Percentiles rank a stretch among this genome's conserved stretches.
These are phyloP conservation scores for Rhododendron griersonianum DNA, from an alignment of 148 eudicot genomes.

Conservation along the genomic window DNA sequence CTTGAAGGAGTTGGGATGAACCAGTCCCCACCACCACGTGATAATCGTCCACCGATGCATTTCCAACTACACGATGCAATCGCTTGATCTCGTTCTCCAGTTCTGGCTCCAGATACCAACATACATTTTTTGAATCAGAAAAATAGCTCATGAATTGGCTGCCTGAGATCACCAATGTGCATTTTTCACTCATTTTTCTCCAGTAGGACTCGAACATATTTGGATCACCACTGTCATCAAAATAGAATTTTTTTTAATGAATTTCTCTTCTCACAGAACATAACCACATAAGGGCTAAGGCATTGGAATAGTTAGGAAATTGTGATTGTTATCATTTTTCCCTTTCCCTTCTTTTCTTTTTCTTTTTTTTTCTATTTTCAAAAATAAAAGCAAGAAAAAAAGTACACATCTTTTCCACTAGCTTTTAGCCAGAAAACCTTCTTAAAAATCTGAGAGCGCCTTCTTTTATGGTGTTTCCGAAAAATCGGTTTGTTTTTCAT, in stretches of 20 bases:
- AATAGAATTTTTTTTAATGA: background rate
- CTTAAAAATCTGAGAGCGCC: background rate
- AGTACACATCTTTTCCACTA: no score
- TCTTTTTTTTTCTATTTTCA: no score
- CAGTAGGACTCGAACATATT: conserved; percentile 50
- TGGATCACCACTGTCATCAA: conserved; percentile 42
- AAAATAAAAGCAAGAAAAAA: no score
- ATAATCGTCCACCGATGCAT: conserved; percentile 36
- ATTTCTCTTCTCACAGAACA: no score
- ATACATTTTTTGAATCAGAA: conserved; percentile 20
- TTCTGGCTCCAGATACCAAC: conserved; percentile 55
- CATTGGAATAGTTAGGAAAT: no score
- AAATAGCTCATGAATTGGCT: conserved; percentile 57
- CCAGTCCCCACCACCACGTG: conserved; percentile 60
- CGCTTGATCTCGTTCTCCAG: conserved; percentile 40
- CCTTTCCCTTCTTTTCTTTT: no score
- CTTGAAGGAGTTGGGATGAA: conserved; percentile 54
- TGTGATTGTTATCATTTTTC: no score
- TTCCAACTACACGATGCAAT: conserved; percentile 46
- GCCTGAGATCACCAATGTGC: conserved; percentile 39
- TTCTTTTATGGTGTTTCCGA: background rate
- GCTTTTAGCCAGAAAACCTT: no score
- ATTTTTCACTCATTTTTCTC: conserved; percentile 33
- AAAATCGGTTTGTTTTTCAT: no score
- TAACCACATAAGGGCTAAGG: conserved; percentile 14